These are phyloP conservation scores for Chlamydomonas sp. DNA, from an alignment of 139 green algal genomes.

Conservation along the genomic window DNA sequence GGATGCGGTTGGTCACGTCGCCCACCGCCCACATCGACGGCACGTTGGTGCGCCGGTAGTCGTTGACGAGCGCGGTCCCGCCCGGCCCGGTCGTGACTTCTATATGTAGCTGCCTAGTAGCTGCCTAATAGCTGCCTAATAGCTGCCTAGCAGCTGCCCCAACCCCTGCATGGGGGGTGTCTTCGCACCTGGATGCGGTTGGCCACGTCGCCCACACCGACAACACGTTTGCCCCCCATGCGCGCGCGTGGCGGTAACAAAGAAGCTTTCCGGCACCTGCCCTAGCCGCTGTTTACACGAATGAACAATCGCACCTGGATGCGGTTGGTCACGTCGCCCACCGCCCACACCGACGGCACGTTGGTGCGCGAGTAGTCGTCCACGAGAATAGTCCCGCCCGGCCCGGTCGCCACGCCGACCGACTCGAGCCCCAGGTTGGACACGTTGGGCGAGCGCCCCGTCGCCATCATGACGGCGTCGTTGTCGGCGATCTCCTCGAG, in stretches of 20 bases:
- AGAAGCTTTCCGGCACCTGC: too few species aligned
- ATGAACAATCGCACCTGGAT: too few species aligned
- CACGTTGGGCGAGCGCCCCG: slow-evolving; percentile 69
- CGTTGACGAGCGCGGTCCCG: too few species aligned
- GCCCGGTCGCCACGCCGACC: slow-evolving; percentile 56
- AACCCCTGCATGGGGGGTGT: too few species aligned
- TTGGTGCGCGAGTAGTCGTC: slow-evolving; percentile 84
- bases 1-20: slow-evolving; percentile 91
- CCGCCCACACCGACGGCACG: slow-evolving; percentile 80
- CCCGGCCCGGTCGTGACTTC: too few species aligned
- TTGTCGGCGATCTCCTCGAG: slow-evolving; percentile 33
- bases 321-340: slow-evolving; percentile 92
- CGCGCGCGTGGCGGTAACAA: too few species aligned
- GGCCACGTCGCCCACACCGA: slow-evolving; percentile 94
- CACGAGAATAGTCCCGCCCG: slow-evolving; percentile 60
- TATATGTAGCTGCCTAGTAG: too few species aligned
- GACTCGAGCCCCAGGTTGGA: slow-evolving; percentile 63
- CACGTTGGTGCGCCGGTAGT: slow-evolving; percentile 77
- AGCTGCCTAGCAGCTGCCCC: too few species aligned
- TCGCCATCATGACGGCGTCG: slow-evolving; percentile 61
- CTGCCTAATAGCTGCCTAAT: too few species aligned
- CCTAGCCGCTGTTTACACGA: too few species aligned
- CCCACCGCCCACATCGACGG: slow-evolving; percentile 89
- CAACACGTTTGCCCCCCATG: slow-evolving; percentile 64
- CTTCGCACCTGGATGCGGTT: slow-evolving; percentile 79